phyloP scores from a whole-genome alignment of 1,284 basidiomycete genomes.

The Meripilus lineatus region DNA sequence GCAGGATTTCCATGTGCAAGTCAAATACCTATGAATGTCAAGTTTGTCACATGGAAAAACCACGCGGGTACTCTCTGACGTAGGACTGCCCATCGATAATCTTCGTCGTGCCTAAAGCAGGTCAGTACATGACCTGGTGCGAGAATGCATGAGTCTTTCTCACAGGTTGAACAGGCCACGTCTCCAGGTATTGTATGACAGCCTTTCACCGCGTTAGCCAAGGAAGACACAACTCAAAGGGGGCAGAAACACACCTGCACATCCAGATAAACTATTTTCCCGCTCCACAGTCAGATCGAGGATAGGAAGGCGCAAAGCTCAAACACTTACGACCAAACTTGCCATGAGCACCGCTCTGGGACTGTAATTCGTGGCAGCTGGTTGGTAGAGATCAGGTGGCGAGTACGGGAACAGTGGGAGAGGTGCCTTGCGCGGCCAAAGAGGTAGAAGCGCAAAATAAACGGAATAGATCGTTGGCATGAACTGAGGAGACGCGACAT shows the following conservation, averaged over 20 bases:
- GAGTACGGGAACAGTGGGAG: constrained; percentile 51
- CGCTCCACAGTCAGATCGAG: constrained; percentile 7
- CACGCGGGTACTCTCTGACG: constrained; percentile 60
- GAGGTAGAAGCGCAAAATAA: constrained; percentile 68
- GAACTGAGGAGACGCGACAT: constrained; percentile 33
- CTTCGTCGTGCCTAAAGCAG: constrained; percentile 62
- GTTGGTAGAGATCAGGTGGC: constrained; percentile 42
- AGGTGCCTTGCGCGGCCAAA: constrained; percentile 47
- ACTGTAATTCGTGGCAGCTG: constrained; percentile 45
- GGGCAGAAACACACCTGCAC: constrained; percentile 39
- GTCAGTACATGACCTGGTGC: neutral
- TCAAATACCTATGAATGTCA: constrained; percentile 70
- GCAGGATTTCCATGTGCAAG: neutral
- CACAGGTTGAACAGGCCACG: constrained; percentile 79
- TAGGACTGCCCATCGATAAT: constrained; percentile 88
- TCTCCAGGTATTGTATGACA: constrained; percentile 82
- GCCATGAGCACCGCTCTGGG: constrained; percentile 73
- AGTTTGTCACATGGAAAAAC: constrained; percentile 77
- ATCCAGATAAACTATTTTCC: constrained; percentile 62
- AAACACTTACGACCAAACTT: constrained; percentile 46
- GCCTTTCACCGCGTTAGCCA: too few species aligned
- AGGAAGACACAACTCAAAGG: too few species aligned
- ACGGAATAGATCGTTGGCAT: constrained; percentile 76
- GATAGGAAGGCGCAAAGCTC: neutral
- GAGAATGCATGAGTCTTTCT: constrained; percentile 23